Base-by-base conservation (phyloP, 768 basidiomycete species). In the Sarcodon aspratus region DNA sequence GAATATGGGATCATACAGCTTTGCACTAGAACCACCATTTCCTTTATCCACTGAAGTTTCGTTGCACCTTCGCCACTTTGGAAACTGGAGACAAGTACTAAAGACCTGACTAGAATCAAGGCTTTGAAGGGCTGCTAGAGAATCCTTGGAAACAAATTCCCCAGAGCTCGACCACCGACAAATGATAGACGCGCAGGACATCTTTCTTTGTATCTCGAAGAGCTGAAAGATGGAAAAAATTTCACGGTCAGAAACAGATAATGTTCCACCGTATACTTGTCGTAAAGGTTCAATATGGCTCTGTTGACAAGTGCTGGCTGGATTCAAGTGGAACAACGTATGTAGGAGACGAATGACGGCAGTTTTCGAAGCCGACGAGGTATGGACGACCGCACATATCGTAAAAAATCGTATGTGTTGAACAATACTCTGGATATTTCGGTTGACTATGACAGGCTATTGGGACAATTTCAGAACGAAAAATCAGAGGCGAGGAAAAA, bases 271-370 rank as follows among this genome's bases (percentile, higher is more conserved):
- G 60, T 97, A 97, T 1, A 92, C 66, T 15, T 66, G 67, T 40
- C 86, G 63, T 34, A 98, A 69, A 1, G 88, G 89, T 43, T 87
- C 81, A 40, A 94, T 66, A 54, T 94, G 89, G 3, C 78, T 83
- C 9, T 82, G 73, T 60, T 95, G 94, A 57, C 88, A 94, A 2
- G 91, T 85, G 56, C 90, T 90, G 10, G 71, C 64, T 0, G 92
- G 88, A 57, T 93, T 82, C 11, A 82, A 71, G 48, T 74, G 63
- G 69, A 94, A 96, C 1, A 95, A 69, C 3, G 66, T 63, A 42
- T 79, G 70, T 3, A 94, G 64, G 1, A 88, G 63, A n/a, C 64
- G 55, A 35, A 82, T 68, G 31, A 86, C 59, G 21, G 21, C 21
- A 27, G 21, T 27, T 27, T 27, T 27, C 21, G 21, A 27, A 27